A percentile compares a stretch with the other conserved stretches of the same genome.
Conservation (phyloP, 495 filamentous ascomycete species). For the Trichoderma orchidacearum region DNA sequence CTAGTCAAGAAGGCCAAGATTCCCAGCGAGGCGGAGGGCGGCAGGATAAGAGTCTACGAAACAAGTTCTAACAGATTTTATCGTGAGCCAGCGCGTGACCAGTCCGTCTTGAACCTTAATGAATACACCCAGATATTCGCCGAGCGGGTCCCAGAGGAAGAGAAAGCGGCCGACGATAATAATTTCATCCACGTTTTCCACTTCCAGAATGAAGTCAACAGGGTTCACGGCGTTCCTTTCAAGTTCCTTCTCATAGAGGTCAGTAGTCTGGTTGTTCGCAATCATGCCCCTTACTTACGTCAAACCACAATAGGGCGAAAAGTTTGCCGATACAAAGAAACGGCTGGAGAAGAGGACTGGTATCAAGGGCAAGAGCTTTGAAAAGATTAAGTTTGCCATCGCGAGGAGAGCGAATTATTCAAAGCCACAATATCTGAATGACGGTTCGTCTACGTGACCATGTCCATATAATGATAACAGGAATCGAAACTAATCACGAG, state of each 20-base stretch:
- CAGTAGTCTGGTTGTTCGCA: constrained; percentile 15
- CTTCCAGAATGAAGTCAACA: constrained; percentile 75
- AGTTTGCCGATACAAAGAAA: constrained; percentile 82
- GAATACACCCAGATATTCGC: constrained; percentile 80
- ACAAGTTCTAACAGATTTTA: constrained; percentile 64
- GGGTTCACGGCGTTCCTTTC: constrained; percentile 73
- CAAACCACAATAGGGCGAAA: constrained; percentile 55
- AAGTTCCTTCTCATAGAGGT: constrained; percentile 77
- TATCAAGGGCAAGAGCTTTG: constrained; percentile 93
- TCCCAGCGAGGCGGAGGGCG: constrained; percentile 51
- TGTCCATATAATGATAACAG: not conserved
- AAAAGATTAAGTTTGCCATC: constrained; percentile 95
- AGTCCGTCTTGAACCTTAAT: constrained; percentile 56
- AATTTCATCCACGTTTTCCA: constrained; percentile 71
- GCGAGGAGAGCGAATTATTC: constrained; percentile 55
- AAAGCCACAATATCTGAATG: constrained; percentile 67
- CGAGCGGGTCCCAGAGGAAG: constrained; percentile 70
- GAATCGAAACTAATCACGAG: constrained; percentile 1
- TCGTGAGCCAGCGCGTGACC: constrained; percentile 51
- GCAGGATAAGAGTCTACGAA: constrained; percentile 63
- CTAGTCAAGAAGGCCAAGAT: constrained; percentile 71
- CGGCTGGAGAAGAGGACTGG: constrained; percentile 79
- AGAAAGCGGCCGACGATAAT: constrained; percentile 41
- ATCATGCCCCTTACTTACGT: constrained; percentile 5
- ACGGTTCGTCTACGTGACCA: constrained; percentile 52